phyloP scores from a whole-genome alignment of 2,329 filamentous ascomycete genomes.

The Neofusicoccum sp. region DNA sequence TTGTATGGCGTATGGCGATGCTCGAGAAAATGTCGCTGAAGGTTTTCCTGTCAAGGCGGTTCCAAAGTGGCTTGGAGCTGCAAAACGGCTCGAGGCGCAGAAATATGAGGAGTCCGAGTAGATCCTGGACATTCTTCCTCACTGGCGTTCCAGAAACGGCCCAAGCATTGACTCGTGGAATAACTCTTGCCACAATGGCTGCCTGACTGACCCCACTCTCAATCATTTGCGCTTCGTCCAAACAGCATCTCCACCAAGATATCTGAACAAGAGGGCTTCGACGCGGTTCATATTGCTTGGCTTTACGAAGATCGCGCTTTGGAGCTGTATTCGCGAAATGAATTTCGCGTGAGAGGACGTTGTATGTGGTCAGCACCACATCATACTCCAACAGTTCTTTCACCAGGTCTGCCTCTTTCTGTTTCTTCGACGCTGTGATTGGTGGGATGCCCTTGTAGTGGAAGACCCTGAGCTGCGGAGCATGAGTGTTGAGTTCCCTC shows the following conservation, averaged over 20 bases:
- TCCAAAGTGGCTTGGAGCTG: constrained; percentile 66
- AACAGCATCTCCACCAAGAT: constrained; percentile 81
- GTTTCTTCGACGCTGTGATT: constrained; percentile 30
- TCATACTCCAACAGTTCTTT: constrained; percentile 54
- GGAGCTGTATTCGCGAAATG: constrained; percentile 74
- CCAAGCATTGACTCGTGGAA: constrained; percentile 88
- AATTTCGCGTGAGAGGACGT: constrained; percentile 76
- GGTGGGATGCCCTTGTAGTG: constrained; percentile 58
- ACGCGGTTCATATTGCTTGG: constrained; percentile 65
- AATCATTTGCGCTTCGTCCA: constrained; percentile 85
- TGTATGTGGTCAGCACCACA: constrained; percentile 65
- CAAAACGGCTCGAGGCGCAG: constrained; percentile 78
- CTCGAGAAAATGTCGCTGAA: constrained; percentile 71
- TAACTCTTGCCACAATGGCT: constrained; percentile 74
- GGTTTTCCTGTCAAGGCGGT: constrained; percentile 64
- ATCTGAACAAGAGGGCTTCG: constrained; percentile 78
- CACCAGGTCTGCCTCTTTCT: constrained; percentile 44
- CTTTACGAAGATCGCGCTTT: constrained; percentile 66
- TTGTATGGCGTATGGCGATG: constrained; percentile 83
- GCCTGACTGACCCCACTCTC: constrained; percentile 85
- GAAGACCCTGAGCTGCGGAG: constrained; percentile 58
- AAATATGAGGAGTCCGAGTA: constrained; percentile 81
- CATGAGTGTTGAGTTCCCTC: constrained; percentile 60
- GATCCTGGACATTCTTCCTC: constrained; percentile 74
- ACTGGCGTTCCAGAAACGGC: constrained; percentile 90